Evolutionary conservation across 1,284 basidiomycete genomes (phyloP).

Genomic region (Irpex lacteus): DNA sequence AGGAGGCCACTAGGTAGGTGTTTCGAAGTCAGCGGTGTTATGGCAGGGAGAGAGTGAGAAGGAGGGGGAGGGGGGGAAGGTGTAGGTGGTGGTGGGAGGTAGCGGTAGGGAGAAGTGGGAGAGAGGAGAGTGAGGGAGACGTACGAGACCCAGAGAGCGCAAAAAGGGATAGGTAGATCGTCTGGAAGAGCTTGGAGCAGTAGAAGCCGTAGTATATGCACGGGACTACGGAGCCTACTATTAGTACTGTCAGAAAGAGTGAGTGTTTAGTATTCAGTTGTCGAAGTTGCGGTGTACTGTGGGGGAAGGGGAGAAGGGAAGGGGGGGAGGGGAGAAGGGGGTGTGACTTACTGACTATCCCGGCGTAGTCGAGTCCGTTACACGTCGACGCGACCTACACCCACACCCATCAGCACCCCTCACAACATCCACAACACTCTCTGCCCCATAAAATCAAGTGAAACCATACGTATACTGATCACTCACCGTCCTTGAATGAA

Average conservation of each 20-base stretch:
- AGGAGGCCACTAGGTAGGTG: conserved; percentile 52
- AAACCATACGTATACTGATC: too few species aligned
- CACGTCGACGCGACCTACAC: conserved; percentile 29
- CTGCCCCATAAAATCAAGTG: too few species aligned
- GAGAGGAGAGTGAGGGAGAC: conserved; percentile 22
- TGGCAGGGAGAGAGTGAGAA: too few species aligned
- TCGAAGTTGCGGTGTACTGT: too few species aligned
- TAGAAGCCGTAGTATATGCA: conserved; percentile 73
- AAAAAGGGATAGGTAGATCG: conserved; percentile 54
- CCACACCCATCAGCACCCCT: not conserved
- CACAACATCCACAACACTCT: not conserved
- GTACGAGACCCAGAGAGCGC: conserved; percentile 59
- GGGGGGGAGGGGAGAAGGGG: not conserved
- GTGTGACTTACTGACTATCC: conserved; percentile 49
- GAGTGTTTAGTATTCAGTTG: not conserved
- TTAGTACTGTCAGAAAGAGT: conserved; percentile 41
- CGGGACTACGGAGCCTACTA: conserved; percentile 81
- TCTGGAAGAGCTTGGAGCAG: conserved; percentile 53
- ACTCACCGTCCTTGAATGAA: conserved; percentile 66
- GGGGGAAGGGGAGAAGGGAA: too few species aligned
- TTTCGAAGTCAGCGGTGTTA: too few species aligned
- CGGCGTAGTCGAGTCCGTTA: conserved; percentile 68
- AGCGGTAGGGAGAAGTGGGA: too few species aligned
- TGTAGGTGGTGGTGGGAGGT: too few species aligned
- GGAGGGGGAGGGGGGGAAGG: too few species aligned